Evolutionary conservation across 139 green algal species (phyloP).

Genomic region (Coccomyxa sp.): DNA sequence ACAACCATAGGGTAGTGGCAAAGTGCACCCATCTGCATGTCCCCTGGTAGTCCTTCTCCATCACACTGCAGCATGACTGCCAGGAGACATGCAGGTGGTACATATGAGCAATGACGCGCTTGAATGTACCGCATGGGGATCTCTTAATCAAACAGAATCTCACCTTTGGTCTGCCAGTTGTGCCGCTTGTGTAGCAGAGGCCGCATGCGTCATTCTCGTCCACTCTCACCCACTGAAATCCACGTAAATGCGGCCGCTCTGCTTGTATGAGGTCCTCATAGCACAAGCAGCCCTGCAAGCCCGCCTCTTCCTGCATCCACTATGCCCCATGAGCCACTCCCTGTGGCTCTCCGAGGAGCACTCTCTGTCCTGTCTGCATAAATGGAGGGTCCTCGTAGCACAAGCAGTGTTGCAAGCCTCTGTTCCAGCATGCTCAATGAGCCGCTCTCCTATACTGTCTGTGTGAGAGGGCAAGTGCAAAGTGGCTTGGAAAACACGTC

Average conservation of each 20-base stretch:
- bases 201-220: slow-evolving; percentile 62
- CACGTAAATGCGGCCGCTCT: slow-evolving; percentile 11
- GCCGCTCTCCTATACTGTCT: background rate
- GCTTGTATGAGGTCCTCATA: slow-evolving; percentile 67
- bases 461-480: background rate
- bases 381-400: too few species aligned
- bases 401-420: too few species aligned
- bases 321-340: background rate
- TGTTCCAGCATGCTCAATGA: too few species aligned
- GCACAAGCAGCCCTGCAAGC: slow-evolving; percentile 31
- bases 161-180: slow-evolving; percentile 46
- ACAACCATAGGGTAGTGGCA: too few species aligned
- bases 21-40: too few species aligned
- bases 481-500: too few species aligned
- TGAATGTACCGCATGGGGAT: too few species aligned
- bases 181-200: slow-evolving; percentile 79
- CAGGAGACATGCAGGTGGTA: too few species aligned
- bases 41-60: too few species aligned
- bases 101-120: too few species aligned
- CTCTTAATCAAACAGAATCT: too few species aligned
- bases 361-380: background rate
- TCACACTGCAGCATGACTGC: too few species aligned
- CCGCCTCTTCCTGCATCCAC: background rate
- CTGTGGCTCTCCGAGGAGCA: background rate
- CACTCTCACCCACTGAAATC: slow-evolving; percentile 39